phyloP scores from a whole-genome alignment of 331 rosid species.

The Stylosanthes scabra region DNA sequence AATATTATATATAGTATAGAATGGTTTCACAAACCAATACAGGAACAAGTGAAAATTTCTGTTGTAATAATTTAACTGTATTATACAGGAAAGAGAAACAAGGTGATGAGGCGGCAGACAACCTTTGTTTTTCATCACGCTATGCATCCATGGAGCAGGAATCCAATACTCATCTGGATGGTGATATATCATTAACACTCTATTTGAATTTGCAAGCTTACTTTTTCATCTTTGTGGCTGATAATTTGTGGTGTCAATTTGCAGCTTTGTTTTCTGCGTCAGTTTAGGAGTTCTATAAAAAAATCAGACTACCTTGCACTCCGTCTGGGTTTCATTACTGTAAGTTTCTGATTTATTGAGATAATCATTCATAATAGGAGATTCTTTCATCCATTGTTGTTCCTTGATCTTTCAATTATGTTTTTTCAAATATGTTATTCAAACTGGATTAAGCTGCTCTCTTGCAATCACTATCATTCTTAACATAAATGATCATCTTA shows the following conservation, averaged over 20 bases:
- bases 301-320: conserved; percentile 95
- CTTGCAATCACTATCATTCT: not conserved
- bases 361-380: not conserved
- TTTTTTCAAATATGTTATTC: not conserved
- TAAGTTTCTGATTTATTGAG: conserved; percentile 47
- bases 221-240: not conserved
- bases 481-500: conserved; percentile 9
- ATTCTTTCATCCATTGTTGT: not conserved
- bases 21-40: conserved; percentile 25
- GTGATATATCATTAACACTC: conserved; percentile 49
- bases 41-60: conserved; percentile 13
- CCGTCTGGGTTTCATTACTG: conserved; percentile 91
- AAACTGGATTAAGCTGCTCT: not conserved
- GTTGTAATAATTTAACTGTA: conserved; percentile 17
- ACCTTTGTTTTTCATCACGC: conserved; percentile 93
- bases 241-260: conserved; percentile 41
- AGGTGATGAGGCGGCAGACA: conserved; percentile 88
- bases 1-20: not conserved
- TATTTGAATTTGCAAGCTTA: conserved; percentile 1
- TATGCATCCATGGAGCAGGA: conserved; percentile 99
- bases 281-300: conserved; percentile 80
- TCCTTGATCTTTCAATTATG: conserved; percentile 8
- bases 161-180: conserved; percentile 89
- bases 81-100: conserved; percentile 63
- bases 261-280: conserved; percentile 96